A percentile compares a stretch with the other conserved stretches of the same genome.
Conservation (phyloP, 1,139 yeast genomes). For the Magnusiomyces clavatus region DNA sequence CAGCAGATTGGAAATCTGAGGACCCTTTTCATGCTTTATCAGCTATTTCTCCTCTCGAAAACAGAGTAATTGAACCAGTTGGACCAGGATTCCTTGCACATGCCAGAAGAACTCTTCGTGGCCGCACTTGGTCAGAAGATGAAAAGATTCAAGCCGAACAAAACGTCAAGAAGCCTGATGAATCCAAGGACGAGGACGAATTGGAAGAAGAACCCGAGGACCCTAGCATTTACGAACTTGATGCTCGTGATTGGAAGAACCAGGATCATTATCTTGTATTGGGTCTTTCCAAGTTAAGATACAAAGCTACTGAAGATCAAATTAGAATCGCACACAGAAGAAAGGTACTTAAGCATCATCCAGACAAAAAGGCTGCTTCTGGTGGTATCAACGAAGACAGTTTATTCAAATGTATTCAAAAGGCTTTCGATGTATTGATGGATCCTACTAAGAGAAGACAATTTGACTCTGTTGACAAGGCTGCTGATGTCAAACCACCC, state of each 20-base stretch:
- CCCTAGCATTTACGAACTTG: slow-evolving; percentile 67
- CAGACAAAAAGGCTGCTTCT: slow-evolving; percentile 90
- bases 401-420: slow-evolving; percentile 96
- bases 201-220: slow-evolving; percentile 68
- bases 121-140: slow-evolving; percentile 97
- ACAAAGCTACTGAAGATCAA: slow-evolving; percentile 86
- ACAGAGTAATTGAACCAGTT: slow-evolving; percentile 92
- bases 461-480: slow-evolving; percentile 89
- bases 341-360: slow-evolving; percentile 95
- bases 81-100: slow-evolving; percentile 95
- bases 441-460: slow-evolving; percentile 85
- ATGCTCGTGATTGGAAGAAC: slow-evolving; percentile 96
- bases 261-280: slow-evolving; percentile 95
- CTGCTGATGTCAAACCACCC: slow-evolving; percentile 81
- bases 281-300: slow-evolving; percentile 87
- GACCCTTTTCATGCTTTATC: slow-evolving; percentile 28
- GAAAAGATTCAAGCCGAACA: slow-evolving; percentile 90
- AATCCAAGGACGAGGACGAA: slow-evolving; percentile 63
- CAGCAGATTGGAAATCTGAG: slow-evolving; percentile 26
- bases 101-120: slow-evolving; percentile 91
- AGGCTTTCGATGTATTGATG: slow-evolving; percentile 84
- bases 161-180: slow-evolving; percentile 70
- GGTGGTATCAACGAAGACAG: slow-evolving; percentile 91
- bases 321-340: slow-evolving; percentile 95
- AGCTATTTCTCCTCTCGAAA: slow-evolving; percentile 53